These are phyloP conservation scores for Plectosphaerella cucumerina DNA, from an alignment of 2,329 filamentous ascomycete genomes.

Conservation along the genomic window DNA sequence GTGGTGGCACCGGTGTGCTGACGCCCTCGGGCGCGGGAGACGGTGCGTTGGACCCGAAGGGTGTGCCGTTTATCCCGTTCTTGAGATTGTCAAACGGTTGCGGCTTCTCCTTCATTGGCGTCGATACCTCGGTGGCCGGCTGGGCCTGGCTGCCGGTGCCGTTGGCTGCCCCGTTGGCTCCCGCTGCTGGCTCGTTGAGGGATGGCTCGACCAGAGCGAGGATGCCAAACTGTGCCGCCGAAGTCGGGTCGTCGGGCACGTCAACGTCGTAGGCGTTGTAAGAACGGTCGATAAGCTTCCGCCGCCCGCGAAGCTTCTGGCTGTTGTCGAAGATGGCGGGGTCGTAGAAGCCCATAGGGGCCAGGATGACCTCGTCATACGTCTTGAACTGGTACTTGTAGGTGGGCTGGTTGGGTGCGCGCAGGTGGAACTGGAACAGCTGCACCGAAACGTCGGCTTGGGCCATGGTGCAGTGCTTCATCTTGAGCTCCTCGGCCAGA, in stretches of 20 bases:
- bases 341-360: conserved; percentile 91
- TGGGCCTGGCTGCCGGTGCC: conserved; percentile 29
- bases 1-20: conserved; percentile 60
- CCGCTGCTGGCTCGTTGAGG: conserved; percentile 32
- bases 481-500: conserved; percentile 92
- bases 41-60: conserved; percentile 78
- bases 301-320: conserved; percentile 72
- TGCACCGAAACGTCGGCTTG: conserved; percentile 88
- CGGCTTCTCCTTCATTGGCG: conserved; percentile 57
- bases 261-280: conserved; percentile 92
- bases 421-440: conserved; percentile 83
- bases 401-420: conserved; percentile 82
- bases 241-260: conserved; percentile 80
- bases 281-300: conserved; percentile 79
- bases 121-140: conserved; percentile 46
- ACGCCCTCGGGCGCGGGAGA: conserved; percentile 79
- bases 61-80: conserved; percentile 70
- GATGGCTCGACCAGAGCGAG: conserved; percentile 58
- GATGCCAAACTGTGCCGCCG: conserved; percentile 73
- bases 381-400: conserved; percentile 94
- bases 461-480: conserved; percentile 86
- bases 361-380: conserved; percentile 93
- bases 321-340: conserved; percentile 82
- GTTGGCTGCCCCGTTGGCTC: not conserved
- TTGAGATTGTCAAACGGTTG: conserved; percentile 67